These are phyloP conservation scores for Hura crepitans DNA, from an alignment of 441 rosid species.

Conservation along the genomic window DNA sequence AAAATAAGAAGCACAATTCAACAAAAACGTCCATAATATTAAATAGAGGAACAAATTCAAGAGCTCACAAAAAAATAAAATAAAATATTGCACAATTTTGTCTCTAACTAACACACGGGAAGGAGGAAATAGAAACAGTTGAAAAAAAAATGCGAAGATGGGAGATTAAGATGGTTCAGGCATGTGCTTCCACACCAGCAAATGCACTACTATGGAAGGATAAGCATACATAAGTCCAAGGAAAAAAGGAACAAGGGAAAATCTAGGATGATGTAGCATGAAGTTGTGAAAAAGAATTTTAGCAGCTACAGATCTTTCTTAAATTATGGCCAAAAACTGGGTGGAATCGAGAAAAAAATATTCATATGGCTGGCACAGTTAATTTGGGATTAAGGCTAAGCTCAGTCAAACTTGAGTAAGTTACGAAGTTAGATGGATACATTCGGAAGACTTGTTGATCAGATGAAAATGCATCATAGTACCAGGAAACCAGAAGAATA, in stretches of 20 bases:
- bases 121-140: neutral
- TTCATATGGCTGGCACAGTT: neutral
- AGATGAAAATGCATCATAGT: neutral
- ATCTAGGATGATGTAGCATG: neutral
- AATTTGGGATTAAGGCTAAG: neutral
- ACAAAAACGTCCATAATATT: conserved; percentile 12
- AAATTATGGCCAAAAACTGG: neutral
- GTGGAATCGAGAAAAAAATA: neutral
- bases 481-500: neutral
- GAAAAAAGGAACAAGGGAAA: neutral
- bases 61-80: neutral
- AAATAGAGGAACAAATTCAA: conserved; percentile 1
- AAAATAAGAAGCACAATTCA: conserved; percentile 23
- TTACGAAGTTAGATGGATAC: neutral
- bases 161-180: neutral
- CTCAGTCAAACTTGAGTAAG: neutral
- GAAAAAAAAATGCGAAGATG: neutral
- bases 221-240: neutral
- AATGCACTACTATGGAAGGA: neutral
- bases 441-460: neutral
- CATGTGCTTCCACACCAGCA: neutral
- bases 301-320: neutral
- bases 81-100: neutral
- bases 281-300: neutral
- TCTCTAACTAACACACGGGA: neutral